Percentiles rank a stretch among this genome's conserved stretches.
phyloP scores from a whole-genome alignment of 2,329 filamentous ascomycete species.

The Fusarium piperis region DNA sequence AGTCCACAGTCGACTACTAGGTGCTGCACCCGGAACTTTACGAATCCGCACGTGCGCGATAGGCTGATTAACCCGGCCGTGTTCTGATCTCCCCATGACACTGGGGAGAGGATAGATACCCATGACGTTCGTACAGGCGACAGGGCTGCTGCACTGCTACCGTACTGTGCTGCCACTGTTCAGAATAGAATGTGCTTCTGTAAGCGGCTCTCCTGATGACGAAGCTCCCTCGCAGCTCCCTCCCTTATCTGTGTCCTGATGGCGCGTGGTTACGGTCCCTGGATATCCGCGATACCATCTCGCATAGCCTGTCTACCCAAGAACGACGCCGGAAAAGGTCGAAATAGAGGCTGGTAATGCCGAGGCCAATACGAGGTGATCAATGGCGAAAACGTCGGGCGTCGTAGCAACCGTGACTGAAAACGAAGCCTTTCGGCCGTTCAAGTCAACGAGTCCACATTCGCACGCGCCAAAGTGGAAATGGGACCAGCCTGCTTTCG shows the following conservation, averaged over 20 bases:
- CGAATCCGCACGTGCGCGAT: slow-evolving; percentile 23
- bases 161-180: neutral
- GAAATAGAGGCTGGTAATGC: slow-evolving; percentile 8
- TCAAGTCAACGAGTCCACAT: neutral
- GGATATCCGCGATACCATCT: neutral
- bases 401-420: neutral
- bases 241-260: slow-evolving; percentile 15
- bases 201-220: slow-evolving; percentile 14
- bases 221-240: slow-evolving; percentile 21
- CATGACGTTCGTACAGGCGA: slow-evolving; percentile 22
- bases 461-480: slow-evolving; percentile 14
- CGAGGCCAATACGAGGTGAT: slow-evolving; percentile 15
- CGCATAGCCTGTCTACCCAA: neutral
- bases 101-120: slow-evolving; percentile 11
- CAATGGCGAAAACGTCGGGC: neutral
- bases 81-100: slow-evolving; percentile 21
- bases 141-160: neutral
- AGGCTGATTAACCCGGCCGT: slow-evolving; percentile 19
- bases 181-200: neutral
- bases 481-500: slow-evolving; percentile 5
- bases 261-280: neutral
- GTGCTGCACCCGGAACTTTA: slow-evolving; percentile 3
- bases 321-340: neutral
- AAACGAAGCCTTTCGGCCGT: slow-evolving; percentile 3
- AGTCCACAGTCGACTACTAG: slow-evolving; percentile 4